These are phyloP conservation scores for Acer yangbiense DNA, from an alignment of 345 rosid genomes.

Conservation along the genomic window DNA sequence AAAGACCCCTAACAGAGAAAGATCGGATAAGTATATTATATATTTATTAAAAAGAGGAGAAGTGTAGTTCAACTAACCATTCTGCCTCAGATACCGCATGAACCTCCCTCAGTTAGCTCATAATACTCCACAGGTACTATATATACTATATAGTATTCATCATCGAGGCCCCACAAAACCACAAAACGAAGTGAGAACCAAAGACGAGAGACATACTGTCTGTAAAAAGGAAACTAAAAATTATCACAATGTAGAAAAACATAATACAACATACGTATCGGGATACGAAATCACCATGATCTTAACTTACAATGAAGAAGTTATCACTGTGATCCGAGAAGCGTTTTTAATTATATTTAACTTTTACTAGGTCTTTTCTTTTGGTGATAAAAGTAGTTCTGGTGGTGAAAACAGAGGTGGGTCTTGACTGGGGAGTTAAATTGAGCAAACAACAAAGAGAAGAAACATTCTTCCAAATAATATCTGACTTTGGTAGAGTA, in stretches of 20 bases:
- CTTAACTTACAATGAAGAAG: not conserved
- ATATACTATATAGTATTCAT: not conserved
- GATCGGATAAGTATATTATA: too few species aligned
- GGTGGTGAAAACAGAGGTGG: not conserved
- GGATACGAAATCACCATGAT: not conserved
- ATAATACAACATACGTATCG: too few species aligned
- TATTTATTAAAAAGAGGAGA: not conserved
- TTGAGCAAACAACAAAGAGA: not conserved
- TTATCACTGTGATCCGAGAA: not conserved
- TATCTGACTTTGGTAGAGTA: too few species aligned
- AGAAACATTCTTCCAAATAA: not conserved
- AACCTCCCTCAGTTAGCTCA: slow-evolving; percentile 24
- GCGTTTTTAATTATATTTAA: not conserved
- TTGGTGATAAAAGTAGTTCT: not conserved
- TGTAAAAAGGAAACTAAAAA: not conserved
- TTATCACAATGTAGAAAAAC: not conserved
- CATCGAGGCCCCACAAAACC: not conserved
- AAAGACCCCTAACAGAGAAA: not conserved
- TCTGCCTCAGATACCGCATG: slow-evolving; percentile 12
- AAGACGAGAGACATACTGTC: not conserved
- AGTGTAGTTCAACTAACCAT: not conserved
- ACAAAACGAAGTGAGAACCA: not conserved
- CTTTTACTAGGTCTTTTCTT: not conserved
- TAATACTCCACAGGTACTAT: not conserved
- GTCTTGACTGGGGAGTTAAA: not conserved